phyloP scores from a whole-genome alignment of 176 grass and related monocot species.

The Zizania latifolia region DNA sequence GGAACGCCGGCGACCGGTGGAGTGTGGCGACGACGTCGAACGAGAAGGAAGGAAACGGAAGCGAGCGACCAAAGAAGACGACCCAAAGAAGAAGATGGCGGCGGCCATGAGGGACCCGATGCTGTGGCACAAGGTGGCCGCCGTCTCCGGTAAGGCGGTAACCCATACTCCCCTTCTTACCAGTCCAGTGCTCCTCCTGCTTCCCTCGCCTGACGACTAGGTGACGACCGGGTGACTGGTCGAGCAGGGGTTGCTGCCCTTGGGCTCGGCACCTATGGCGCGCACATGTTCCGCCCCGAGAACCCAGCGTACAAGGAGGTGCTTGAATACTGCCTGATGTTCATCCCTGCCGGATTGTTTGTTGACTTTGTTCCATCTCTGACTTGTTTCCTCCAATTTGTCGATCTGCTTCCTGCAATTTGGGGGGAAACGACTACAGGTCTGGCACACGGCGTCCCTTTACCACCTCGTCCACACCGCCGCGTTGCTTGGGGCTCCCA shows the following conservation, averaged over 20 bases:
- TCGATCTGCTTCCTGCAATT: neutral
- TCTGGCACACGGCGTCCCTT: constrained; percentile 84
- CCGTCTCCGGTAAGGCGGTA: constrained; percentile 86
- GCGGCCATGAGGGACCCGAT: constrained; percentile 44
- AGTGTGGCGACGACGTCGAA: constrained; percentile 7
- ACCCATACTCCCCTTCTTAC: neutral
- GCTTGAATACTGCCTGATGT: neutral
- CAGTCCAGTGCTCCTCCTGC: neutral
- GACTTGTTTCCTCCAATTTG: neutral
- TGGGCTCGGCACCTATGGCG: constrained; percentile 79
- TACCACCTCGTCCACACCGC: constrained; percentile 92
- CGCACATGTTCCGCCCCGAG: constrained; percentile 69
- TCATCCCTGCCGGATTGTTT: neutral
- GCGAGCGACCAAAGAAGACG: neutral
- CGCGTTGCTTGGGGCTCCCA: constrained; percentile 75
- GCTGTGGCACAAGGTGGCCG: constrained; percentile 93
- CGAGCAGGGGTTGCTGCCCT: constrained; percentile 73
- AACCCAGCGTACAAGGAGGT: constrained; percentile 81
- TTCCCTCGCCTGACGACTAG: neutral
- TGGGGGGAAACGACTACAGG: constrained; percentile 25
- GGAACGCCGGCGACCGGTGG: neutral
- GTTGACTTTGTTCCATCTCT: neutral
- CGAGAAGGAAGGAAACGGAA: neutral
- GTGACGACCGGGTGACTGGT: neutral
- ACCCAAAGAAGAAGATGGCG: constrained; percentile 22